These are phyloP conservation scores for Chlamydomonas asymmetrica DNA, from an alignment of 139 green algal species.

Conservation along the genomic window DNA sequence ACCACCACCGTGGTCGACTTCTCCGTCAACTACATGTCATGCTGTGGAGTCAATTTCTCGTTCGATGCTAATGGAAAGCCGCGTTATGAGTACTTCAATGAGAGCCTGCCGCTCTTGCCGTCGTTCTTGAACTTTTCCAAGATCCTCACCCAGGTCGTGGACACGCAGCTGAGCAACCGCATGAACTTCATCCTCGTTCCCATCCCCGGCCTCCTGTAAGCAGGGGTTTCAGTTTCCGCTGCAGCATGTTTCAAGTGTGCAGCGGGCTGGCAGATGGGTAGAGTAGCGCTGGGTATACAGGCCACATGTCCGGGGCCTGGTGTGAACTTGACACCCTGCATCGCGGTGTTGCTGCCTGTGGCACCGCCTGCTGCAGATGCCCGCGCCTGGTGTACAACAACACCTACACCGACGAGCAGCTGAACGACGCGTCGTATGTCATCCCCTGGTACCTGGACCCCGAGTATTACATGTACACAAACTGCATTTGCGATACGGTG, in stretches of 20 bases:
- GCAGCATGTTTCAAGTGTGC: no score
- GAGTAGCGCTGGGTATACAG: not conserved
- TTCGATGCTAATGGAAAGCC: not conserved
- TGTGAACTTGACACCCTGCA: not conserved
- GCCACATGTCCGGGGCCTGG: not conserved
- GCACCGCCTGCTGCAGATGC: not conserved
- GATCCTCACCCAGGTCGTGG: not conserved
- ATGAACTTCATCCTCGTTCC: not conserved
- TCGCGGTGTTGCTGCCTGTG: not conserved
- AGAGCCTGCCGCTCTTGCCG: not conserved
- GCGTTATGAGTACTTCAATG: slow-evolving; percentile 3
- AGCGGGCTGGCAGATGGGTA: not conserved
- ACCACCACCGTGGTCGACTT: slow-evolving; percentile 3
- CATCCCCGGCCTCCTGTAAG: no score
- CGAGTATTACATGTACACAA: slow-evolving; percentile 37
- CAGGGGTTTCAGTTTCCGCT: no score
- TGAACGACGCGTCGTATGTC: not conserved
- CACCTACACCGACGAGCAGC: not conserved
- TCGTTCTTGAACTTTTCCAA: slow-evolving; percentile 3
- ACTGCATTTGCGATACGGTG: slow-evolving; percentile 23
- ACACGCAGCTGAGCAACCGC: not conserved
- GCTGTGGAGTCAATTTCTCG: slow-evolving; percentile 8
- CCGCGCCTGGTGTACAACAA: not conserved
- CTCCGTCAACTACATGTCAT: slow-evolving; percentile 15
- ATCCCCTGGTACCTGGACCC: slow-evolving; percentile 29